Percentiles rank a stretch among this genome's conserved stretches.
These are phyloP conservation scores for Fraxinus sp. DNA, from an alignment of 305 asterid genomes.

Conservation along the genomic window DNA sequence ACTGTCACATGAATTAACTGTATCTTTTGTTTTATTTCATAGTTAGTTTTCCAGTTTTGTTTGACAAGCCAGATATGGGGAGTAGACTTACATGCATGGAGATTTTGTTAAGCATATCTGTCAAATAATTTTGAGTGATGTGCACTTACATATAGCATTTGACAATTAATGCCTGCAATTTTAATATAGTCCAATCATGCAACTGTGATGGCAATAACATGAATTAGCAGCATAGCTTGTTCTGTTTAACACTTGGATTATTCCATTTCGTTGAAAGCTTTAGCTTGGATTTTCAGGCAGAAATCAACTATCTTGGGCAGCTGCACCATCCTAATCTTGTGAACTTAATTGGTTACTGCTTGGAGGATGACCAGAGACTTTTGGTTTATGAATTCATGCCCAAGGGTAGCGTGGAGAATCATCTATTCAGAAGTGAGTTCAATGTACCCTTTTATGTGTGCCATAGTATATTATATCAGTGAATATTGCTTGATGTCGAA, in stretches of 20 bases:
- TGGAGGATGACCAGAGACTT: slow-evolving; percentile 87
- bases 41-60: background rate
- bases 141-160: background rate
- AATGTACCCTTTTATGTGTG: background rate
- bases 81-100: background rate
- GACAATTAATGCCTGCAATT: background rate
- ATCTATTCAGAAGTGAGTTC: slow-evolving; percentile 80
- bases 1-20: background rate
- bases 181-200: background rate
- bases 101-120: background rate
- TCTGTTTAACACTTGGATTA: slow-evolving; percentile 1
- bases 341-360: slow-evolving; percentile 78
- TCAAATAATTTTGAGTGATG: background rate
- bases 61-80: background rate
- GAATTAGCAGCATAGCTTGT: slow-evolving; percentile 1
- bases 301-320: slow-evolving; percentile 86
- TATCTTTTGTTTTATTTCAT: too few species aligned
- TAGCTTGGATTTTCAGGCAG: slow-evolving; percentile 53
- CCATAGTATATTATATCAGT: background rate
- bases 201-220: background rate
- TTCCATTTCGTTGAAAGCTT: slow-evolving; percentile 6
- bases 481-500: background rate
- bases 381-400: slow-evolving; percentile 91
- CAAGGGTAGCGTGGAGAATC: slow-evolving; percentile 98
- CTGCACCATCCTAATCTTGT: slow-evolving; percentile 84